Evolutionary conservation across 768 basidiomycete species (phyloP), one percentile per base, ranked within the genome.

Genomic region (Amylocystis lapponica): DNA sequence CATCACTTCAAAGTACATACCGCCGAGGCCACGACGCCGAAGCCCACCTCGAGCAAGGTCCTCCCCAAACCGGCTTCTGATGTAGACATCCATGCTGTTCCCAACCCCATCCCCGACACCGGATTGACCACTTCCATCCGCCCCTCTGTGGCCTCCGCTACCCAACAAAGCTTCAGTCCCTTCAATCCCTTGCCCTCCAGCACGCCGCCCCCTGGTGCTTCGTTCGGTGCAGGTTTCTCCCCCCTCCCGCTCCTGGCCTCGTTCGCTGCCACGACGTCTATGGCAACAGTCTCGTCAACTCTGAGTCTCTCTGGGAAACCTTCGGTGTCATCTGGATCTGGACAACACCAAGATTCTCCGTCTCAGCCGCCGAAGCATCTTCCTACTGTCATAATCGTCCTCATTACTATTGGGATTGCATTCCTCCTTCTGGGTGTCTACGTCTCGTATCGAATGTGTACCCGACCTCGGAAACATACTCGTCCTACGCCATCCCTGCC

Each of bases 401-500:
- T 79, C 8, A 63, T 85, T 21, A 72, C 71, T 36, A 65, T 82
- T 34, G 73, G 80, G 4, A 67, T 70, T 43, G 67, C 66, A 12
- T 67, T 75, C 49, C 49, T 78, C 9, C 49, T 83, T 21, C 52
- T 79, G 3, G 72, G 72, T 13, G 42, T 75, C 27, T 65, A 73
- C 45, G 58, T 84, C 41, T 45, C 76, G 12, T 53, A 71, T 48
- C 77, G 67, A 46, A 56, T 75, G 47, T 72, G 72, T 39, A 61
- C 62, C 44, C 72, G 74, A 22, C 81, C 78, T 19, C 66, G 64
- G 16, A 71, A 71, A 29, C 74, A 70, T 36, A 65, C 64, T n/a
- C 75, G 70, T 16, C 83, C 78, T 5, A 79, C 70, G n/a, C 86
- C 83, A 3, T 88, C 85, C 23, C 68, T 83, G n/a, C 86, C 85